Conservation (phyloP, 1,284 basidiomycete species). For the Stygiomarasmius scandens region DNA sequence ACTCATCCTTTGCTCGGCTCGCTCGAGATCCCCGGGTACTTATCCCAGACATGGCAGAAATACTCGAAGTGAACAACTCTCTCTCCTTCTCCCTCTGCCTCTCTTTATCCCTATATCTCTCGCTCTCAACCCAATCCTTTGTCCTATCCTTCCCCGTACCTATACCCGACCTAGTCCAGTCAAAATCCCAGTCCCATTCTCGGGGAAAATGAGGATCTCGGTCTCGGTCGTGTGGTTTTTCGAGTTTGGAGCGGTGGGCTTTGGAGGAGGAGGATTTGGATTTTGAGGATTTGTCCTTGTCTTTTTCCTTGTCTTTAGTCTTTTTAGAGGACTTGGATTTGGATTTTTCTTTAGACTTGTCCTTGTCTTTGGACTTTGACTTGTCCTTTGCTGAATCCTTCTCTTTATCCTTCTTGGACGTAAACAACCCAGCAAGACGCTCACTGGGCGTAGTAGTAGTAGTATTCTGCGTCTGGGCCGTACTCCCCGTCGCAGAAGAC, state of each 20-base stretch:
- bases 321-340: not conserved
- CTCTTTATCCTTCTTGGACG: too few relatives aligned
- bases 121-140: not conserved
- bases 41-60: not conserved
- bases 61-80: not conserved
- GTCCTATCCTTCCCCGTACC: not conserved
- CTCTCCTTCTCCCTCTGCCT: not conserved
- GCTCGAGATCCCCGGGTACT: not conserved
- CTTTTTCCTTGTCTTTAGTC: not conserved
- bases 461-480: not conserved
- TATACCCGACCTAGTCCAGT: too few relatives aligned
- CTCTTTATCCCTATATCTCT: not conserved
- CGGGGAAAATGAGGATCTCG: too few relatives aligned
- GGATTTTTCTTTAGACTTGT: not conserved
- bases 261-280: too few relatives aligned
- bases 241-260: not conserved
- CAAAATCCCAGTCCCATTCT: too few relatives aligned
- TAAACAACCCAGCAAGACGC: not conserved
- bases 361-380: not conserved
- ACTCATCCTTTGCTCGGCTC: not conserved
- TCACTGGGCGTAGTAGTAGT: not conserved
- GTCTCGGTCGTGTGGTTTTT: not conserved
- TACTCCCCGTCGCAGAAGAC: too few relatives aligned
- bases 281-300: not conserved
- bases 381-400: too few relatives aligned